phyloP scores from a whole-genome alignment of 2,329 filamentous ascomycete species.

The Trichoderma sp. region DNA sequence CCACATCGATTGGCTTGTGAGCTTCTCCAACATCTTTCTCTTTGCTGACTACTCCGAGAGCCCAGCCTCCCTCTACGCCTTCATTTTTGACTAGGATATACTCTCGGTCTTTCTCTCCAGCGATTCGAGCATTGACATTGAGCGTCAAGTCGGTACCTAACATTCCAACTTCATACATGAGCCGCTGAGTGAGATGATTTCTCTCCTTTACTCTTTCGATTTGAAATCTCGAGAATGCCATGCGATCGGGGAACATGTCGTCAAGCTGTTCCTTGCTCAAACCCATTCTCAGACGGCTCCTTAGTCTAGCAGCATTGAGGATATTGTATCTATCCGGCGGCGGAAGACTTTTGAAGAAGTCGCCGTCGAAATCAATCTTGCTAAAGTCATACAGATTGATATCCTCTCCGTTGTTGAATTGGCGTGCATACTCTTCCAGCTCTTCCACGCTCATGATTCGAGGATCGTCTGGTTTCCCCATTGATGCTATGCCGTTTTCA shows the following conservation, averaged over 20 bases:
- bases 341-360: conserved; percentile 92
- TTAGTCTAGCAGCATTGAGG: conserved; percentile 85
- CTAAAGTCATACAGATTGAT: conserved; percentile 93
- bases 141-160: conserved; percentile 73
- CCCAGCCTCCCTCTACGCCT: conserved; percentile 93
- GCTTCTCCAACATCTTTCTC: conserved; percentile 78
- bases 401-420: conserved; percentile 91
- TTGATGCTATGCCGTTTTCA: conserved; percentile 75
- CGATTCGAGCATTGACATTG: conserved; percentile 67
- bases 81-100: conserved; percentile 97
- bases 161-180: conserved; percentile 96
- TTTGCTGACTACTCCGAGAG: conserved; percentile 86
- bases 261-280: conserved; percentile 95
- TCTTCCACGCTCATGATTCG: conserved; percentile 96
- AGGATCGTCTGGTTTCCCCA: conserved; percentile 90
- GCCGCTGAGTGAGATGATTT: conserved; percentile 89
- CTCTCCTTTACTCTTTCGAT: conserved; percentile 91
- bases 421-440: conserved; percentile 87
- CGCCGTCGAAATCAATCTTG: conserved; percentile 96
- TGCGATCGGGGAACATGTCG: conserved; percentile 94
- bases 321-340: conserved; percentile 95
- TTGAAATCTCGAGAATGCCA: conserved; percentile 96
- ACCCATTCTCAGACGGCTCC: conserved; percentile 91
- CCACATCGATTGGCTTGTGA: conserved; percentile 91
- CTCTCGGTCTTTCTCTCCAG: conserved; percentile 85